Conservation (phyloP, 73 alveolate species). For the Blepharisma japonicum region DNA sequence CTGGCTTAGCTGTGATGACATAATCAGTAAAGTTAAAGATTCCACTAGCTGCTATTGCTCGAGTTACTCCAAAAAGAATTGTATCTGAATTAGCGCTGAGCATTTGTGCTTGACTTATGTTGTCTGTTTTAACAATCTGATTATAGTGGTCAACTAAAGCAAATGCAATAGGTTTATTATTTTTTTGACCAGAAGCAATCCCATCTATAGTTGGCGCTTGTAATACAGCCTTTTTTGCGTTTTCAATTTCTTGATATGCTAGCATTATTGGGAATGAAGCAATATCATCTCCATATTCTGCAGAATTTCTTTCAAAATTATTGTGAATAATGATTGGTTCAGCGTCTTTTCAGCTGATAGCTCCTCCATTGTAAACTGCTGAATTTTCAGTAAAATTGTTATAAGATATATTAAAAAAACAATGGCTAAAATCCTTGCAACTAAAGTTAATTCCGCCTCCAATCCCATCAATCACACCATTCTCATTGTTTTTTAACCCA, state of each 20-base stretch:
- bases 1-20: background rate
- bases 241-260: background rate
- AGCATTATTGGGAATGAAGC: background rate
- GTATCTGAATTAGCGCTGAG: background rate
- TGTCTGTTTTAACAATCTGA: slow-evolving; percentile 28
- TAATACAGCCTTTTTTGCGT: background rate
- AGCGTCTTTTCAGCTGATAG: slow-evolving; percentile 6
- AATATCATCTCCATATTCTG: background rate
- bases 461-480: background rate
- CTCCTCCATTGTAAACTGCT: background rate
- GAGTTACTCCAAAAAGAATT: background rate
- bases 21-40: background rate
- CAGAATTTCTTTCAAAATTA: background rate
- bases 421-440: too few species aligned
- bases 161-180: background rate
- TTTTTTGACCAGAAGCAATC: slow-evolving; percentile 3
- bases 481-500: too few species aligned
- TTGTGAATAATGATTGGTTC: background rate
- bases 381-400: background rate
- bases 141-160: slow-evolving; percentile 5
- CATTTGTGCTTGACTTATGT: background rate
- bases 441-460: background rate
- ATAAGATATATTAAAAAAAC: too few species aligned
- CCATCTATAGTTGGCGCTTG: background rate
- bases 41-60: background rate